Base-by-base conservation (phyloP, 2,329 filamentous ascomycete species). In the Blastomyces gilchristii region DNA sequence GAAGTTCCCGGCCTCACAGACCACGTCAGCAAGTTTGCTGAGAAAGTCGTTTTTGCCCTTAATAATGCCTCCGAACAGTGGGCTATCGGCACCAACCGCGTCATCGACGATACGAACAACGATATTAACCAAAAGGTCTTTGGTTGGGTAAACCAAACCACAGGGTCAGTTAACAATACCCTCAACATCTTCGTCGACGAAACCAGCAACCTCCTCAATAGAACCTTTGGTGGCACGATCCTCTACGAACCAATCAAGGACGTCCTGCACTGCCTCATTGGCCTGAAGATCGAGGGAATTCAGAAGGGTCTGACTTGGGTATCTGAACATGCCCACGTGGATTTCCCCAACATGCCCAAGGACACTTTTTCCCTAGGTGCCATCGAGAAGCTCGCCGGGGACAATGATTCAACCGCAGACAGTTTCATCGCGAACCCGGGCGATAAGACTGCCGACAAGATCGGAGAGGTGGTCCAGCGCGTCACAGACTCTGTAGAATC, bases 271-370 rank as follows among this genome's bases (percentile, higher is more conserved):
- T 97, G 94, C 72, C 81, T 97, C n/a, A 85, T 97, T 67, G 85
- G 87, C 8, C 81, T 96, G 71, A 97, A 97, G 79, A 82, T 97
- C 66, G 85, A 89, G 68, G 84, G 86, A 28, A 85, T 99, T 67
- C 85, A 97, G 74, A 87, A 89, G 71, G 94, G 89, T 14, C 81
- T 97, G n/a, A 96, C 90, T 0, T 99, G 93, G 93, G 89, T 96
- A 12, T 85, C 89, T 70, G 87, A 97, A 68, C 80, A 97, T 72
- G 91, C 94, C 3, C 84, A 94, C 65, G 83, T 99, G 69, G 80
- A 85, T 64, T 88, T 99, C 69, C 94, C 94, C 0, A 76, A 84
- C 61, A 86, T 97, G 65, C 81, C 85, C 34, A 87, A 90, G 69
- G 83, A 96, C 72, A 89, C 89, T 0, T 96, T 97, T 77, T 93